Conservation (phyloP, 345 rosid species). For the Lenwebbia sp. region DNA sequence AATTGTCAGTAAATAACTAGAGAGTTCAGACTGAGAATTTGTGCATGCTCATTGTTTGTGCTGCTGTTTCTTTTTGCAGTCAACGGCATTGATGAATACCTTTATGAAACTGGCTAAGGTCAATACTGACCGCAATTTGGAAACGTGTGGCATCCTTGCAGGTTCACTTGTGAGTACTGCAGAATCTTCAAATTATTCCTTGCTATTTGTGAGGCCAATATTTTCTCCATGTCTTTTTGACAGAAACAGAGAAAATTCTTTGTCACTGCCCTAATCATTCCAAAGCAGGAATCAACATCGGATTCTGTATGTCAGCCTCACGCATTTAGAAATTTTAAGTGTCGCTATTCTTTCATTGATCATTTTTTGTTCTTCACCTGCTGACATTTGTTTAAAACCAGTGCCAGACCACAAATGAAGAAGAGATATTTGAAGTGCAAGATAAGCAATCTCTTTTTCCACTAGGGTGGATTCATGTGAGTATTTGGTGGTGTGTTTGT, state of each 20-base stretch:
- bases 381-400: conserved; percentile 13
- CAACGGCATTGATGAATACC: conserved; percentile 82
- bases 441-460: conserved; percentile 90
- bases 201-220: conserved; percentile 3
- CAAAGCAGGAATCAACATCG: conserved; percentile 94
- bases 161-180: conserved; percentile 77
- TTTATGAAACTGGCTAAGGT: conserved; percentile 91
- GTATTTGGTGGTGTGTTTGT: conserved; percentile 9
- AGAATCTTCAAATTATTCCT: not conserved
- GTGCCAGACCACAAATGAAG: conserved; percentile 97
- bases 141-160: conserved; percentile 96
- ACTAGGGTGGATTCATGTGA: conserved; percentile 99
- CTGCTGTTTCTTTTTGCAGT: conserved; percentile 37
- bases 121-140: conserved; percentile 78
- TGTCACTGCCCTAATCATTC: conserved; percentile 87
- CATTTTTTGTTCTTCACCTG: not conserved
- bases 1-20: not conserved
- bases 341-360: not conserved
- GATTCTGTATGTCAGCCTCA: conserved; percentile 51
- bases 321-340: not conserved
- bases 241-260: conserved; percentile 87
- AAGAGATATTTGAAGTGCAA: conserved; percentile 96
- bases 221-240: conserved; percentile 9
- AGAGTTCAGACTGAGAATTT: not conserved
- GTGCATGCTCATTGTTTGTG: not conserved